Percentiles rank a stretch among this genome's conserved stretches.
Evolutionary conservation across 1,139 yeast species (phyloP).

Genomic region (Candida frijolesensis): DNA sequence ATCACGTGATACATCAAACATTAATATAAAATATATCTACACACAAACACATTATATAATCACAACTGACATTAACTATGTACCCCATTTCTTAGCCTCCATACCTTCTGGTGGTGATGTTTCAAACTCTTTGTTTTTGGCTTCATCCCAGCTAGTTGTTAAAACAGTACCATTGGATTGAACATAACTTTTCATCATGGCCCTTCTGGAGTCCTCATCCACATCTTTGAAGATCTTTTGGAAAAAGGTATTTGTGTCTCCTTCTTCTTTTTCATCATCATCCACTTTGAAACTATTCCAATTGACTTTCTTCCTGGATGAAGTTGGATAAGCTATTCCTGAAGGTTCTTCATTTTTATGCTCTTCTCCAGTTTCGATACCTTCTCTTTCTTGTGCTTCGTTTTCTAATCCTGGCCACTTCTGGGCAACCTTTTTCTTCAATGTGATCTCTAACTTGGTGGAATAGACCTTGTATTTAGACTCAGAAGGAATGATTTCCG

Average conservation of each 20-base stretch:
- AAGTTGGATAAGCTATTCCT: conserved; percentile 53
- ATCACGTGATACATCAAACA: neutral
- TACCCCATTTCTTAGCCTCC: conserved; percentile 47
- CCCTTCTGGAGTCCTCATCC: conserved; percentile 85
- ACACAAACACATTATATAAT: neutral
- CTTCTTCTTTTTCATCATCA: conserved; percentile 46
- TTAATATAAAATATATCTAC: neutral
- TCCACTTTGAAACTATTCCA: conserved; percentile 72
- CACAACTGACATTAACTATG: conserved; percentile 3
- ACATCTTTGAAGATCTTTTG: conserved; percentile 73
- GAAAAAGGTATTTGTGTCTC: conserved; percentile 71
- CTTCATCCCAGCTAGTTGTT: conserved; percentile 95
- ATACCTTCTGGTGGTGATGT: conserved; percentile 79
- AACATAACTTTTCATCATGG: conserved; percentile 96
- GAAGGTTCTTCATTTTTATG: conserved; percentile 11
- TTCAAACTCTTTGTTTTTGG: conserved; percentile 64
- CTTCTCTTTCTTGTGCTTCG: conserved; percentile 14
- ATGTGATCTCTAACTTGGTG: conserved; percentile 72
- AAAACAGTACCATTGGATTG: conserved; percentile 94
- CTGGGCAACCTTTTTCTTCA: conserved; percentile 36
- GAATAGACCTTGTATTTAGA: conserved; percentile 58
- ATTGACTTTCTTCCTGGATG: conserved; percentile 60
- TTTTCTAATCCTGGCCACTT: conserved; percentile 52
- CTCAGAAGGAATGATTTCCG: conserved; percentile 47
- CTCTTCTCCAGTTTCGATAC: conserved; percentile 7